phyloP scores from a whole-genome alignment of 2,329 filamentous ascomycete genomes.

The Nothopassalora personata region DNA sequence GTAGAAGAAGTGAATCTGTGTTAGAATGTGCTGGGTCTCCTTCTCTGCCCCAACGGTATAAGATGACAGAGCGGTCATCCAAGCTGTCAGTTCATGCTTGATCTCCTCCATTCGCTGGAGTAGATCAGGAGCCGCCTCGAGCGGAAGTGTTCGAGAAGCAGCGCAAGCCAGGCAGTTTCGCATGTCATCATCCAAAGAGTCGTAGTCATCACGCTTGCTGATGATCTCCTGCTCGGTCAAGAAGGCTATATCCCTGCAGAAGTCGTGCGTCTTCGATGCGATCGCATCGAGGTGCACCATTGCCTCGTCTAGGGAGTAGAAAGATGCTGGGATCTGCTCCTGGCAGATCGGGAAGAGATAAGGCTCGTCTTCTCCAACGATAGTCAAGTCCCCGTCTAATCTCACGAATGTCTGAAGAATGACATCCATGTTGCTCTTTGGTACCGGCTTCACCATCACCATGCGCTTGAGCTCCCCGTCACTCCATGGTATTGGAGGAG shows the following conservation, averaged over 20 bases:
- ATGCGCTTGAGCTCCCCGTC: constrained; percentile 9
- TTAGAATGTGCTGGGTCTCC: constrained; percentile 10
- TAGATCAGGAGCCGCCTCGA: constrained; percentile 2
- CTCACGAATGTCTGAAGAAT: constrained; percentile 14
- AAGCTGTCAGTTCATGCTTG: constrained; percentile 12
- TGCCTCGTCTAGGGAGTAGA: constrained; percentile 14
- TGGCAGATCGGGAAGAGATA: constrained; percentile 13
- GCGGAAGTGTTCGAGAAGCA: constrained; percentile 8
- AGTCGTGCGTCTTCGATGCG: constrained; percentile 10
- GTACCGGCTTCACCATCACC: constrained; percentile 8
- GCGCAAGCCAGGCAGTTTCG: constrained; percentile 16
- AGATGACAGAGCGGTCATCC: constrained; percentile 13
- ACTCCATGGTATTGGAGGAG: neutral
- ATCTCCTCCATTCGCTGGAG: constrained; percentile 4
- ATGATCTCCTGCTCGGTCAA: constrained; percentile 10
- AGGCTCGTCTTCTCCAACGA: constrained; percentile 16
- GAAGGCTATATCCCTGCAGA: constrained; percentile 13
- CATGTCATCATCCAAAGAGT: constrained; percentile 14
- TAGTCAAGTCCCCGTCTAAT: constrained; percentile 16
- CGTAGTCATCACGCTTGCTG: constrained; percentile 5
- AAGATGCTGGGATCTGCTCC: constrained; percentile 12
- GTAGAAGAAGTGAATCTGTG: constrained; percentile 19
- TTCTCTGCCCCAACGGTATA: constrained; percentile 1
- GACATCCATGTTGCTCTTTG: constrained; percentile 12
- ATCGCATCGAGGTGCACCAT: constrained; percentile 17